Base-by-base conservation (phyloP, 2,329 filamentous ascomycete species). In the Alternaria novae-zelandiae region DNA sequence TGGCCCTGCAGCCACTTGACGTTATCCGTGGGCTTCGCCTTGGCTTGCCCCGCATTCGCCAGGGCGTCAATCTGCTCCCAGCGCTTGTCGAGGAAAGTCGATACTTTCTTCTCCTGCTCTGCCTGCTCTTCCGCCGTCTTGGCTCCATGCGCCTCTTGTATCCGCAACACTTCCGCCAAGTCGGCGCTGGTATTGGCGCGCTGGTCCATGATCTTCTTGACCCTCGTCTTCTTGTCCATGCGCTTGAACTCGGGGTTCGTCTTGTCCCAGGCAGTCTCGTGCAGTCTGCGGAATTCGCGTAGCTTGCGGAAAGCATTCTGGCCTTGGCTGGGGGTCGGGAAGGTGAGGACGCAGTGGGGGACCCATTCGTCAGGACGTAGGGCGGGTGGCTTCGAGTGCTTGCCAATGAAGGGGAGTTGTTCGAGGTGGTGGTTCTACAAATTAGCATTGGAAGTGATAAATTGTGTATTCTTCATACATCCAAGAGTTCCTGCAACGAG, bases 361-460 rank as follows among this genome's bases (percentile, higher is more conserved):
- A 80, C 80, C 88, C 88, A 90, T 74, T 88, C 82, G 75, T 90
- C 88, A 74, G 86, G 87, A 64, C 88, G 87, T 54, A 90, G 79
- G 8, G 75, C 77, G 44, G 85, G 78, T 26, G 88, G 88, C 21
- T 87, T 82, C 54, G 87, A 87, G 76, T 90, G 89, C 74, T 90
- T 90, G 79, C 88, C 88, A 50, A 88, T 84, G 78, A 86, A 89
- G 65, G 88, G 79, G 28, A 90, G 81, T 80, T 90, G 88, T 26
- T 83, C 82, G 63, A 89, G 68, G 80, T 83, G 78, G 81, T 82
- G 79, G 84, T 85, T 83, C 87, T 75, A 45, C 6, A 17, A 17
- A 67, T 56, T 54, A 45, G 43, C 50, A 36, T 41, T 8, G 5
- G 0, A 13, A 30, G 2, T 13, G 1, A 1, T 6, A 30, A 13